Evolutionary conservation across 257 asterid genomes (phyloP).

Genomic region (Misopates orontium): DNA sequence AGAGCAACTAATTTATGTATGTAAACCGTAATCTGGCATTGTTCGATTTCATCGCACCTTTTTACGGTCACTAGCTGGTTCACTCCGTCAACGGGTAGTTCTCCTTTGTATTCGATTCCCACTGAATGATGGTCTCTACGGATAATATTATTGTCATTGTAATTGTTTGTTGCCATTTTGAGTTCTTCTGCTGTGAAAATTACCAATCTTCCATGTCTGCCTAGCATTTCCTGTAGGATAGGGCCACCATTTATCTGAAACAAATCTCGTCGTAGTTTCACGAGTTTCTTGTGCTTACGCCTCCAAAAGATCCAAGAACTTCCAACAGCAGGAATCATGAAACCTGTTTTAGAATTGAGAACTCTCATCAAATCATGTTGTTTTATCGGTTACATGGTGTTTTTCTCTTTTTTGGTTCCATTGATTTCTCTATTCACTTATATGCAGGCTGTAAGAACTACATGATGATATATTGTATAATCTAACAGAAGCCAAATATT

Average conservation of each 20-base stretch:
- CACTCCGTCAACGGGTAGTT: slow-evolving; percentile 19
- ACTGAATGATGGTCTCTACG: slow-evolving; percentile 29
- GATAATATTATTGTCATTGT: slow-evolving; percentile 31
- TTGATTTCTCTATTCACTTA: slow-evolving; percentile 16
- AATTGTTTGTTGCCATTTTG: slow-evolving; percentile 30
- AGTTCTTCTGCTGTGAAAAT: slow-evolving; percentile 23
- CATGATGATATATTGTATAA: too few species aligned
- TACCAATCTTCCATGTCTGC: slow-evolving; percentile 13
- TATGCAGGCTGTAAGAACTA: background rate
- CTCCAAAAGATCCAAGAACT: slow-evolving; percentile 34
- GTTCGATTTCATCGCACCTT: slow-evolving; percentile 21
- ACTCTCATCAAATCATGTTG: background rate
- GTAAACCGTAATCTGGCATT: slow-evolving; percentile 1
- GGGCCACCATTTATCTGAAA: slow-evolving; percentile 45
- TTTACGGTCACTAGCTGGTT: slow-evolving; percentile 24
- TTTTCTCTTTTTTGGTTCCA: slow-evolving; percentile 29
- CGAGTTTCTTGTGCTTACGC: slow-evolving; percentile 30
- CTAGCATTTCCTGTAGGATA: slow-evolving; percentile 5
- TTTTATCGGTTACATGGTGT: too few species aligned
- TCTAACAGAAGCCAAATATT: too few species aligned
- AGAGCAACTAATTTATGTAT: slow-evolving; percentile 32
- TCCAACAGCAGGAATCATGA: slow-evolving; percentile 17
- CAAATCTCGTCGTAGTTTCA: slow-evolving; percentile 34
- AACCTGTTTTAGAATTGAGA: background rate
- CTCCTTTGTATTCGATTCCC: slow-evolving; percentile 36